These are phyloP conservation scores for Fusarium buxicola DNA, from an alignment of 2,329 filamentous ascomycete genomes.

Conservation along the genomic window DNA sequence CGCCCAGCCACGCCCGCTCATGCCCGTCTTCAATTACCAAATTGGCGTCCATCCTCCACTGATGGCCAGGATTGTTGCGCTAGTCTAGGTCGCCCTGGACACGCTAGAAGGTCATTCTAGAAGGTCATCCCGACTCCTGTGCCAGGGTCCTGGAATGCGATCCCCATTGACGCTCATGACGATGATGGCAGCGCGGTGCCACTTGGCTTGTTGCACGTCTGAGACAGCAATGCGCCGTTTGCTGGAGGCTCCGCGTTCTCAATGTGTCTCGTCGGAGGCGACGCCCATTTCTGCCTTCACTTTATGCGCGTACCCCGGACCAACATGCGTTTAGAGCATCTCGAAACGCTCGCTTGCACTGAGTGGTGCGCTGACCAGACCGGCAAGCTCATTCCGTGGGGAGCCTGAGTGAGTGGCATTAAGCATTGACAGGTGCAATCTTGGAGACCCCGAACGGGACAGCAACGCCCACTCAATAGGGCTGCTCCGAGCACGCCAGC, in stretches of 20 bases:
- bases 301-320: conserved; percentile 36
- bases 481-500: conserved; percentile 36
- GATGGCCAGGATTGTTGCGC: conserved; percentile 32
- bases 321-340: conserved; percentile 14
- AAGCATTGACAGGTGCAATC: conserved; percentile 44
- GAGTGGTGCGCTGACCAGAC: conserved; percentile 27
- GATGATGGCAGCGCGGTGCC: conserved; percentile 30
- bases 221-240: conserved; percentile 28
- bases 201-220: conserved; percentile 31
- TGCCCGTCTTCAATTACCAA: conserved; percentile 38
- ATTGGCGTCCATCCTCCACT: conserved; percentile 35
- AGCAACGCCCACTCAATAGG: conserved; percentile 30
- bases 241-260: conserved; percentile 9
- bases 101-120: conserved; percentile 47
- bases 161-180: conserved; percentile 40
- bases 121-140: conserved; percentile 43
- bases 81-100: conserved; percentile 36
- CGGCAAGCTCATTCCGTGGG: conserved; percentile 20
- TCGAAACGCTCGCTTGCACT: conserved; percentile 36
- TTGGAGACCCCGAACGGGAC: conserved; percentile 38
- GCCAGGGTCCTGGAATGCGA: conserved; percentile 41
- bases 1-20: conserved; percentile 31
- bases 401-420: conserved; percentile 32
- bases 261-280: conserved; percentile 17
- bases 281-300: conserved; percentile 25